Conservation (phyloP, 495 filamentous ascomycete species). For the Penicillium simplicissimum region DNA sequence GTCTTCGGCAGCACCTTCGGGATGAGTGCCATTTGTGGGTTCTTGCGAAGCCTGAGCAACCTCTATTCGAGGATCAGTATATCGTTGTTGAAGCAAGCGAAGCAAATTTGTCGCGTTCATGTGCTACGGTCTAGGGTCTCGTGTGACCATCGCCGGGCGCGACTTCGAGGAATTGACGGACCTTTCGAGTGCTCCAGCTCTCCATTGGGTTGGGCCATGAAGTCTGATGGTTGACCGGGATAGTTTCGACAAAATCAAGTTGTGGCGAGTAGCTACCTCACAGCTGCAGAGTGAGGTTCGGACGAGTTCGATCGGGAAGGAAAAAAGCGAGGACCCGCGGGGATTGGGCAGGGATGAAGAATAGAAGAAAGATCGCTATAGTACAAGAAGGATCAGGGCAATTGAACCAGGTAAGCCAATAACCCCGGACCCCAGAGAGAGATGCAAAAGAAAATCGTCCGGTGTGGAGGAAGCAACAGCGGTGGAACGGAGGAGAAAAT, state of each 20-base stretch:
- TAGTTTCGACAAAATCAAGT: constrained; percentile 21
- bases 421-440: constrained; percentile 39
- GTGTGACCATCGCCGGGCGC: constrained; percentile 12
- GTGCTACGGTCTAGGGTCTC: constrained; percentile 13
- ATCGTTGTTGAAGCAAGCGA: neutral
- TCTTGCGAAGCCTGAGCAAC: constrained; percentile 38
- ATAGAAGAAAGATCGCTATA: constrained; percentile 30
- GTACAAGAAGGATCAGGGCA: constrained; percentile 43
- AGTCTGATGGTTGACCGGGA: constrained; percentile 25
- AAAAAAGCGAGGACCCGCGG: constrained; percentile 22
- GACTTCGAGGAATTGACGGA: constrained; percentile 25
- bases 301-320: constrained; percentile 14
- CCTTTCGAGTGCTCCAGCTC: constrained; percentile 47
- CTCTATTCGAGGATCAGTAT: constrained; percentile 35
- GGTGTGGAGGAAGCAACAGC: constrained; percentile 23
- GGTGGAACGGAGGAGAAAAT: constrained; percentile 45
- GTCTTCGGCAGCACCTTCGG: constrained; percentile 40
- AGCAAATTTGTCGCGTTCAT: neutral
- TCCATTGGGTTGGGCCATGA: constrained; percentile 48
- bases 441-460: constrained; percentile 32
- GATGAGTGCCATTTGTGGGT: constrained; percentile 37
- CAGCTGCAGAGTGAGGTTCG: constrained; percentile 17
- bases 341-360: constrained; percentile 19
- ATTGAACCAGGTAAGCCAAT: constrained; percentile 43
- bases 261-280: constrained; percentile 21